Percentiles rank a stretch among this genome's conserved stretches.
Evolutionary conservation across 805 yeast species (phyloP).

Genomic region (Candida saitoana): DNA sequence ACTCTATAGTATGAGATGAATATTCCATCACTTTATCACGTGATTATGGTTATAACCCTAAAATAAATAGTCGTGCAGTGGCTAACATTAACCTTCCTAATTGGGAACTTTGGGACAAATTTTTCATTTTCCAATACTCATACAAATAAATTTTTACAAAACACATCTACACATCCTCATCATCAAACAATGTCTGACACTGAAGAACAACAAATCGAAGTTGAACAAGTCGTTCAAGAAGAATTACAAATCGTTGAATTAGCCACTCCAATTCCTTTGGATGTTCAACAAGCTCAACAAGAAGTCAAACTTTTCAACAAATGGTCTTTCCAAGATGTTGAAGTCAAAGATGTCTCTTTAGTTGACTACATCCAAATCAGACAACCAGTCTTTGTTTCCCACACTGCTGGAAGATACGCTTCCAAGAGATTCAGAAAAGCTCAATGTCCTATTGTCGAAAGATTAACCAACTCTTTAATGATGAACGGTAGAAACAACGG

Average conservation of each 20-base stretch:
- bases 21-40: too few species aligned
- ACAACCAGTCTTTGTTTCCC: slow-evolving; percentile 95
- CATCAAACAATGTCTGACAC: slow-evolving; percentile 76
- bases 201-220: slow-evolving; percentile 49
- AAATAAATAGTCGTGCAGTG: slow-evolving; percentile 2
- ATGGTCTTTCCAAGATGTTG: slow-evolving; percentile 98
- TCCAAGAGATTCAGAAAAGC: slow-evolving; percentile 99
- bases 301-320: slow-evolving; percentile 98
- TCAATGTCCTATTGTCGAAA: slow-evolving; percentile 98
- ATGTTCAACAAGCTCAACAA: slow-evolving; percentile 90
- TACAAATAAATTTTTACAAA: slow-evolving; percentile 44
- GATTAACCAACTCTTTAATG: slow-evolving; percentile 99
- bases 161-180: slow-evolving; percentile 42
- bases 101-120: slow-evolving; percentile 5
- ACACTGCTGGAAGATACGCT: slow-evolving; percentile 99
- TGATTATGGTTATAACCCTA: background rate
- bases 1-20: too few species aligned
- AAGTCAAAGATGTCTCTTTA: slow-evolving; percentile 95
- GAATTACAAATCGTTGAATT: slow-evolving; percentile 75
- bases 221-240: slow-evolving; percentile 79
- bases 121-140: slow-evolving; percentile 17
- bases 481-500: slow-evolving; percentile 99
- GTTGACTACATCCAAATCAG: slow-evolving; percentile 98
- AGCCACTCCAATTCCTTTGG: slow-evolving; percentile 96
- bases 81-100: slow-evolving; percentile 6